A percentile compares a stretch with the other conserved stretches of the same genome.
These are phyloP conservation scores for Solanum ahanhuiri DNA, from an alignment of 257 asterid species.

Conservation along the genomic window DNA sequence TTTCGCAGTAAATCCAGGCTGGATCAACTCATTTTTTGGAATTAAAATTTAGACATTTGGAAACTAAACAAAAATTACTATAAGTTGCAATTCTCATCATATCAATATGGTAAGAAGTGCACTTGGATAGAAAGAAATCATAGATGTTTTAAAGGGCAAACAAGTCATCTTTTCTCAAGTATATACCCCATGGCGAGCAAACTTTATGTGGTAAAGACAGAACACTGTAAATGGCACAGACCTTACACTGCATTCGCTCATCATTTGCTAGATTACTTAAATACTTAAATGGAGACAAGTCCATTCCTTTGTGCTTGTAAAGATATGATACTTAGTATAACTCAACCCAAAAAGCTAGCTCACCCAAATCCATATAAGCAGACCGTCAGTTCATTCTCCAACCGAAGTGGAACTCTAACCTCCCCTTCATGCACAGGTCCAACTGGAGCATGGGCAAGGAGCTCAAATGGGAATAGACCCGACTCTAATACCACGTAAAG, in stretches of 20 bases:
- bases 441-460: neutral
- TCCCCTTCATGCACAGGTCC: neutral
- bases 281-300: neutral
- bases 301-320: neutral
- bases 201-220: neutral
- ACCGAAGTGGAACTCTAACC: neutral
- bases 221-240: neutral
- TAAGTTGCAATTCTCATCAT: neutral
- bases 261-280: neutral
- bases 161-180: neutral
- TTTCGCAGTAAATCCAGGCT: neutral
- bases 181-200: neutral
- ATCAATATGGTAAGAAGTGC: neutral
- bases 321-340: neutral
- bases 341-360: neutral
- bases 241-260: neutral
- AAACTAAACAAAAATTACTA: neutral
- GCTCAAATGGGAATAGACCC: too few species aligned
- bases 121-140: neutral
- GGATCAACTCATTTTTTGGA: neutral
- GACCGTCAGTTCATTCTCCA: neutral
- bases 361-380: neutral
- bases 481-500: neutral
- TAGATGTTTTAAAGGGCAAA: neutral
- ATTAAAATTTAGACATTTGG: neutral